A percentile compares a stretch with the other conserved stretches of the same genome.
Conservation (phyloP, 257 asterid species). For the Mitragyna speciosa region DNA sequence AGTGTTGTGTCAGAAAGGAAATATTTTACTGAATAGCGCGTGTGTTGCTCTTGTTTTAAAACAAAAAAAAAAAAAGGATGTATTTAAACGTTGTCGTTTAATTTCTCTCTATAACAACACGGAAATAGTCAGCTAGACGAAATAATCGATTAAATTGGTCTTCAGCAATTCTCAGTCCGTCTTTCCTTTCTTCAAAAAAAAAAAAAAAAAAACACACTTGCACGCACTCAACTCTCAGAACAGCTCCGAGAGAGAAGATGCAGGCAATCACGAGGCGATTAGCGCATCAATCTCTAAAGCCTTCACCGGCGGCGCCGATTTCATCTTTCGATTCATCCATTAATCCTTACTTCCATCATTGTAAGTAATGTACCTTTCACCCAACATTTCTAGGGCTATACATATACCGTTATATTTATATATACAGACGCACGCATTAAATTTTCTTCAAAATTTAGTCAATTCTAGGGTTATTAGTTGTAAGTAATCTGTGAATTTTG, state of each 20-base stretch:
- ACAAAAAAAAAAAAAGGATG: too few species aligned
- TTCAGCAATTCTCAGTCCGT: neutral
- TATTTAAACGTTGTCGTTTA: neutral
- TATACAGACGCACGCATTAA: neutral
- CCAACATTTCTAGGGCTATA: constrained; percentile 29
- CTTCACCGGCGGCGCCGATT: constrained; percentile 32
- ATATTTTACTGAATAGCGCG: too few species aligned
- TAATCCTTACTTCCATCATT: constrained; percentile 43
- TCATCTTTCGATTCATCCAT: constrained; percentile 46
- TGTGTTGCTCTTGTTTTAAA: too few species aligned
- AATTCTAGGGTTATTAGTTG: constrained; percentile 1
- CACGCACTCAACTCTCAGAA: neutral
- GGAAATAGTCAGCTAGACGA: too few species aligned
- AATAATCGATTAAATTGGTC: neutral
- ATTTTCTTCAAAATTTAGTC: neutral
- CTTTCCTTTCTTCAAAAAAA: neutral
- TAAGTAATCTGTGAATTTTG: constrained; percentile 5
- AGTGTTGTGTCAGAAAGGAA: too few species aligned
- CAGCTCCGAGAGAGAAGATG: constrained; percentile 43
- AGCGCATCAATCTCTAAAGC: constrained; percentile 42
- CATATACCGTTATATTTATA: neutral
- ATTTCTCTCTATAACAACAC: too few species aligned
- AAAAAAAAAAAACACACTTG: neutral
- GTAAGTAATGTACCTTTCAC: constrained; percentile 34
- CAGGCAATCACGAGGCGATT: constrained; percentile 58